These are phyloP conservation scores for Kwoniella dejecticola DNA, from an alignment of 768 basidiomycete species.

Conservation along the genomic window DNA sequence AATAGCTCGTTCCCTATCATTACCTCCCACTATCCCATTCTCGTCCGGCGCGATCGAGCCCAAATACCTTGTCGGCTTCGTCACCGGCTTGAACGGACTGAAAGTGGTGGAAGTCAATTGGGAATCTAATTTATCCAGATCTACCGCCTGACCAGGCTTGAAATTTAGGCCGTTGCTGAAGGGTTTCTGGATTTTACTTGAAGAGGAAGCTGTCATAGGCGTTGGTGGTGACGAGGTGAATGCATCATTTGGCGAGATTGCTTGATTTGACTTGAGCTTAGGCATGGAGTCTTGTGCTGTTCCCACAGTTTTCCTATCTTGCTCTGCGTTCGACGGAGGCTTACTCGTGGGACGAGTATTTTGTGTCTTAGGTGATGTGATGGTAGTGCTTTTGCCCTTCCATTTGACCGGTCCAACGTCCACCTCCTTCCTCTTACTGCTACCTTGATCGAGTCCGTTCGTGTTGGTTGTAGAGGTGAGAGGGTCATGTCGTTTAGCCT, in stretches of 20 bases:
- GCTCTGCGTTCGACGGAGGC: background rate
- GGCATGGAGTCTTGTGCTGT: no score
- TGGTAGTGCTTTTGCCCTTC: constrained; percentile 3
- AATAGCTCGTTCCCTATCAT: constrained; percentile 30
- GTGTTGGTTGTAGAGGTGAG: background rate
- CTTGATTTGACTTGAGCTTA: no score
- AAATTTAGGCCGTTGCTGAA: background rate
- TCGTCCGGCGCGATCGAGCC: background rate
- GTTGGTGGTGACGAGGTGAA: no score
- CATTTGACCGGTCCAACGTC: constrained; percentile 13
- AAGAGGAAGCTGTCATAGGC: background rate
- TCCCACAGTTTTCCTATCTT: no score
- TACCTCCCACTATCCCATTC: background rate
- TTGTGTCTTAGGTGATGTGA: background rate
- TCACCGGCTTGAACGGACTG: constrained; percentile 2
- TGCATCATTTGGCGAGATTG: no score
- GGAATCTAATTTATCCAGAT: constrained; percentile 10
- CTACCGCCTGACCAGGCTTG: background rate
- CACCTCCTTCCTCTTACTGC: constrained; percentile 2
- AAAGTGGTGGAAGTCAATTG: constrained; percentile 5
- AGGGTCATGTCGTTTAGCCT: constrained; percentile 13
- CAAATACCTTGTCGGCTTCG: constrained; percentile 5
- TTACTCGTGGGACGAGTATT: background rate
- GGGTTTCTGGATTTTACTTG: background rate
- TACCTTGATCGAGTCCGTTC: background rate